A percentile compares a stretch with the other conserved stretches of the same genome.
Evolutionary conservation across 176 grass and related monocot genomes (phyloP).

Genomic region (Stipa capillata): DNA sequence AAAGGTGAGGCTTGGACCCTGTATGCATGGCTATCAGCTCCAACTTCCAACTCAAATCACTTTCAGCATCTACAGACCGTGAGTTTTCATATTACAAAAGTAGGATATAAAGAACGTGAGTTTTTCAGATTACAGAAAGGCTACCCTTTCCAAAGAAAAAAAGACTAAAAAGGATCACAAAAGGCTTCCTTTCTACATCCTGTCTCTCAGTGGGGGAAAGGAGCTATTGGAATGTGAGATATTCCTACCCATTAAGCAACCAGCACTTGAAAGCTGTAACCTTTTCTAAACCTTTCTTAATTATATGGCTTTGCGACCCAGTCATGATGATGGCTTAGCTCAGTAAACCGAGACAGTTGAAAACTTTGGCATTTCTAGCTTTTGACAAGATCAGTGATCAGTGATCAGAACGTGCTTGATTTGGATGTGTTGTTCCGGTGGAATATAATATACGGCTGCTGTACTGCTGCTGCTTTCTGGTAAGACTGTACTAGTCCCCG

Average conservation of each 20-base stretch:
- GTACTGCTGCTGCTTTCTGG: conserved; percentile 4
- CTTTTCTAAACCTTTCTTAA: conserved; percentile 4
- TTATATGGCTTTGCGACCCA: conserved; percentile 17
- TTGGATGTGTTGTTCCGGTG: neutral
- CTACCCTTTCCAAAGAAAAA: neutral
- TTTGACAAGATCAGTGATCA: conserved; percentile 27
- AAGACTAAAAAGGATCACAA: neutral
- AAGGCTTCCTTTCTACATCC: conserved; percentile 12
- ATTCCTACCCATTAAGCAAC: conserved; percentile 42
- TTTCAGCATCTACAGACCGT: conserved; percentile 16
- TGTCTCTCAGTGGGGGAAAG: conserved; percentile 34
- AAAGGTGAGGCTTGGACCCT: neutral
- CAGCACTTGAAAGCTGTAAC: conserved; percentile 18
- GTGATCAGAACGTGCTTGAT: conserved; percentile 25
- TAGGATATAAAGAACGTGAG: neutral
- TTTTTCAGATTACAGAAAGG: conserved; percentile 25
- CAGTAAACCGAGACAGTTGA: conserved; percentile 12
- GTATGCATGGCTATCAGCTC: conserved; percentile 5
- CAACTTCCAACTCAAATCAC: conserved; percentile 14
- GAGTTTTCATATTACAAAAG: conserved; percentile 37
- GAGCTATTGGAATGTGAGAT: conserved; percentile 30
- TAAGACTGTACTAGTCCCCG: neutral
- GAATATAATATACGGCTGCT: conserved; percentile 10
- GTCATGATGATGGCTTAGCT: conserved; percentile 32
- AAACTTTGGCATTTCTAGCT: conserved; percentile 32